Conservation (phyloP, 2,329 filamentous ascomycete genomes). For the Penicillium sp. region DNA sequence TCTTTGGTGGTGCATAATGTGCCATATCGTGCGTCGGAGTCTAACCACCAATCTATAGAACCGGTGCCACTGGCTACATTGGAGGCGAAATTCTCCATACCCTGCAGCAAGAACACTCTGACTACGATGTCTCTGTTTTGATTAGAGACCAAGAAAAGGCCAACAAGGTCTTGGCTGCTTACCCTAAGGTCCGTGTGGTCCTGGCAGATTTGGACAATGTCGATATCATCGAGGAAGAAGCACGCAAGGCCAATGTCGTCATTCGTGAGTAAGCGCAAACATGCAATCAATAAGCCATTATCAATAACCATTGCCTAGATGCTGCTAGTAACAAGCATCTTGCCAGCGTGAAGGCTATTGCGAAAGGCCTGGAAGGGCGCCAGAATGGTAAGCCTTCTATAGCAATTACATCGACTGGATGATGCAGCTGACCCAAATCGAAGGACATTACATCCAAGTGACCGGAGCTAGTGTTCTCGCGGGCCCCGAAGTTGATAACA, state of each 20-base stretch:
- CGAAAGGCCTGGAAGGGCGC: slow-evolving; percentile 2
- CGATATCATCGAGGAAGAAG: slow-evolving; percentile 19
- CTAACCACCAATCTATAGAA: slow-evolving; percentile 1
- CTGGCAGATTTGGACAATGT: slow-evolving; percentile 40
- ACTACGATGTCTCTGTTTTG: slow-evolving; percentile 43
- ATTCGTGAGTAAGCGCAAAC: not conserved
- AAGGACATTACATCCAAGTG: slow-evolving; percentile 34
- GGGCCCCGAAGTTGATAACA: slow-evolving; percentile 34
- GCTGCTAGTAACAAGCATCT: slow-evolving; percentile 8
- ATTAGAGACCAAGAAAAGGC: slow-evolving; percentile 22
- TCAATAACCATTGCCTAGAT: not conserved
- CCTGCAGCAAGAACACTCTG: slow-evolving; percentile 42
- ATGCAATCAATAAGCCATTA: too few species aligned
- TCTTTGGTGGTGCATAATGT: not conserved
- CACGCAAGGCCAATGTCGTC: slow-evolving; percentile 5
- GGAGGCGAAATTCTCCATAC: slow-evolving; percentile 50
- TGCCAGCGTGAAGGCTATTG: slow-evolving; percentile 3
- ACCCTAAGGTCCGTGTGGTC: slow-evolving; percentile 38
- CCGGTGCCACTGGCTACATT: slow-evolving; percentile 38
- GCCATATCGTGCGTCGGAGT: not conserved
- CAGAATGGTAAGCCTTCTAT: not conserved
- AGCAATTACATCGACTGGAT: not conserved
- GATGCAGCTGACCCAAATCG: not conserved
- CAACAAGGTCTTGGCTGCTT: slow-evolving; percentile 35
- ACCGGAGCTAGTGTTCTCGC: slow-evolving; percentile 43